A percentile compares a stretch with the other conserved stretches of the same genome.
Evolutionary conservation across 2,329 filamentous ascomycete species (phyloP).

Genomic region (Pseudonectria buxi): DNA sequence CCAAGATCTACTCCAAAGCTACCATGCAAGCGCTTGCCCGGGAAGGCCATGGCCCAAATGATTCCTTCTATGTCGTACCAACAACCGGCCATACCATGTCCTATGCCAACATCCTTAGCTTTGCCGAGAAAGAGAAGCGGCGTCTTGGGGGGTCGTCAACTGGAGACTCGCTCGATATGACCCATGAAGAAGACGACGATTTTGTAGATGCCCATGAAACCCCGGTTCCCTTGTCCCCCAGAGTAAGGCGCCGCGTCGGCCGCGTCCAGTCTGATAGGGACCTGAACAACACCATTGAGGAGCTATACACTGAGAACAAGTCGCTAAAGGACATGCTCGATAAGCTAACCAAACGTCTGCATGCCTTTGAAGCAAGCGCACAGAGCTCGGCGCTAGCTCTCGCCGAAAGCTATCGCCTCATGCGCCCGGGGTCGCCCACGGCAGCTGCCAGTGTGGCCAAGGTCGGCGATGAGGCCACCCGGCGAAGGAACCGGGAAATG

Average conservation of each 20-base stretch:
- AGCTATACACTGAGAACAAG: slow-evolving; percentile 81
- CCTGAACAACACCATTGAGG: slow-evolving; percentile 68
- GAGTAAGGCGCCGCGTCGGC: slow-evolving; percentile 33
- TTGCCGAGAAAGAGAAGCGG: slow-evolving; percentile 59
- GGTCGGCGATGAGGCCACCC: slow-evolving; percentile 30
- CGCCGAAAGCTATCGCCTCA: slow-evolving; percentile 70
- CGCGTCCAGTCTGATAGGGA: slow-evolving; percentile 37
- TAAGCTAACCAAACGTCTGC: slow-evolving; percentile 77
- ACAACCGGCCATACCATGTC: slow-evolving; percentile 85
- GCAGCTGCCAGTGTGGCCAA: slow-evolving; percentile 21
- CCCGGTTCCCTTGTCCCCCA: slow-evolving; percentile 37
- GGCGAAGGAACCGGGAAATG: slow-evolving; percentile 52
- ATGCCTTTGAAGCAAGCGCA: slow-evolving; percentile 86
- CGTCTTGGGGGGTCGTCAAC: slow-evolving; percentile 48
- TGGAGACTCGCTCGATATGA: slow-evolving; percentile 39
- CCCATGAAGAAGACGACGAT: slow-evolving; percentile 51
- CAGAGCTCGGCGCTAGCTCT: slow-evolving; percentile 82
- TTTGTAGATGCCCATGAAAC: slow-evolving; percentile 84
- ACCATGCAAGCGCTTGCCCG: slow-evolving; percentile 73
- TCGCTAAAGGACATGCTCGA: slow-evolving; percentile 80
- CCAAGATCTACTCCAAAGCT: slow-evolving; percentile 76
- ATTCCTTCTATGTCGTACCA: slow-evolving; percentile 93
- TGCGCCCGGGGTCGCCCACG: slow-evolving; percentile 49
- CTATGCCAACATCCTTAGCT: slow-evolving; percentile 81
- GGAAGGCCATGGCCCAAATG: slow-evolving; percentile 56